Evolutionary conservation across 2,329 filamentous ascomycete species (phyloP), one percentile per base, ranked within the genome.

Genomic region (Fusarium penzigii): DNA sequence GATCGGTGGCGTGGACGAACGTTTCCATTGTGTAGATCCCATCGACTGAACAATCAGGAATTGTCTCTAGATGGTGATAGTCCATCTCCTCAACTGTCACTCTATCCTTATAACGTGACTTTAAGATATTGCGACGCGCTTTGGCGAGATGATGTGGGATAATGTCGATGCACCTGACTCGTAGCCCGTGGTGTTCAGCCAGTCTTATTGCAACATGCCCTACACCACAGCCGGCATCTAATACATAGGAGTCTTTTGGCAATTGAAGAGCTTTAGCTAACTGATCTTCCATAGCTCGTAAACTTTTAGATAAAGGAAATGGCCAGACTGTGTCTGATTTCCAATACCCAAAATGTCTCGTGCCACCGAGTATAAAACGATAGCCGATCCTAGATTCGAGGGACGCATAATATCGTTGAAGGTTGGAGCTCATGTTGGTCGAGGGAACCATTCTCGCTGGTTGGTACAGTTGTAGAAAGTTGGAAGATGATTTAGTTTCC

Each of bases 11-110:
- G 58, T 83, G 79, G 1, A 82, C 78, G 42, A 83, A 73, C 0
- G 79, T 81, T 64, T 83, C 79, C 74, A 82, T 79, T 0, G 79
- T 82, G 62, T 82, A 83, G 34, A 78, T 65, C 6, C 78, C 79
- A 48, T 83, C 78, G 44, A 79, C 74, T 0, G 70, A 75, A 1
- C 59, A 61, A 29, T 68, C 59, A 1, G 58, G 51, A 17, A 81
- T 65, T 11, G 52, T 48, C 2, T 76, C 71, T 2, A 83, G 70
- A 54, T 81, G 68, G 58, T 83, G 79, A 58, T 82, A 83, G 56
- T 83, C 78, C 62, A 72, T 75, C 50, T 68, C 69, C 2, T 57
- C 62, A 12, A 76, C 72, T 1, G 63, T 61, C 12, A 82, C 60
- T 6, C 69, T 68, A 9, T 69, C 51, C 0, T 67, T 57, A 4